Percentiles rank a stretch among this genome's conserved stretches.
These are phyloP conservation scores for Fusarium foetens DNA, from an alignment of 2,329 filamentous ascomycete species.

Conservation along the genomic window DNA sequence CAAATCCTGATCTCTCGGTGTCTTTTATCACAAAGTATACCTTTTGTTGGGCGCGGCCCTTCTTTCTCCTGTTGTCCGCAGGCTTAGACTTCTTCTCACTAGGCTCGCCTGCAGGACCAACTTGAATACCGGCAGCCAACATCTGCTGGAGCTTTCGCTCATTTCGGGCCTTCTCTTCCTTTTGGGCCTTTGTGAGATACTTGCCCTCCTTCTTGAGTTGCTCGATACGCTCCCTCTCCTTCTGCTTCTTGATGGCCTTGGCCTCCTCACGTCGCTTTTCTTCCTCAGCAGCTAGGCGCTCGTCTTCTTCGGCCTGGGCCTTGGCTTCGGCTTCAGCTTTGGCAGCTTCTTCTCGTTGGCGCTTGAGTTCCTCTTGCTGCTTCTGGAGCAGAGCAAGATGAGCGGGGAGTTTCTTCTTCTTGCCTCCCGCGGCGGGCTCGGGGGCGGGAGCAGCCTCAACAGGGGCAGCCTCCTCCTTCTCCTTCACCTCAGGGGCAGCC, in stretches of 20 bases:
- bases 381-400: constrained; percentile 79
- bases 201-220: constrained; percentile 90
- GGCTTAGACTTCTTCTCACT: constrained; percentile 80
- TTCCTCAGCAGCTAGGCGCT: constrained; percentile 73
- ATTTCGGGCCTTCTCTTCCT: constrained; percentile 81
- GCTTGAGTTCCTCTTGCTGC: constrained; percentile 82
- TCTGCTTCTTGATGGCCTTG: constrained; percentile 82
- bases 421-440: constrained; percentile 59
- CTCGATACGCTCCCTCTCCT: constrained; percentile 86
- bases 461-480: constrained; percentile 65
- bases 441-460: constrained; percentile 39
- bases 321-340: constrained; percentile 71
- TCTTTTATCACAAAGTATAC: constrained; percentile 46
- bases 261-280: constrained; percentile 75
- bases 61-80: constrained; percentile 83
- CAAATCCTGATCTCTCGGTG: neutral
- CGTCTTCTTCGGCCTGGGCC: constrained; percentile 72
- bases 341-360: constrained; percentile 72
- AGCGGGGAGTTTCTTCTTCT: constrained; percentile 91
- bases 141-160: constrained; percentile 87
- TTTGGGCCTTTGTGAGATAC: constrained; percentile 86
- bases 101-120: constrained; percentile 69
- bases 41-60: constrained; percentile 67
- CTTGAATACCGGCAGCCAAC: constrained; percentile 79
- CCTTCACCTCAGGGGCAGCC: constrained; percentile 69